These are phyloP conservation scores for Rosa lucieae DNA, from an alignment of 306 rosid genomes.

Conservation along the genomic window DNA sequence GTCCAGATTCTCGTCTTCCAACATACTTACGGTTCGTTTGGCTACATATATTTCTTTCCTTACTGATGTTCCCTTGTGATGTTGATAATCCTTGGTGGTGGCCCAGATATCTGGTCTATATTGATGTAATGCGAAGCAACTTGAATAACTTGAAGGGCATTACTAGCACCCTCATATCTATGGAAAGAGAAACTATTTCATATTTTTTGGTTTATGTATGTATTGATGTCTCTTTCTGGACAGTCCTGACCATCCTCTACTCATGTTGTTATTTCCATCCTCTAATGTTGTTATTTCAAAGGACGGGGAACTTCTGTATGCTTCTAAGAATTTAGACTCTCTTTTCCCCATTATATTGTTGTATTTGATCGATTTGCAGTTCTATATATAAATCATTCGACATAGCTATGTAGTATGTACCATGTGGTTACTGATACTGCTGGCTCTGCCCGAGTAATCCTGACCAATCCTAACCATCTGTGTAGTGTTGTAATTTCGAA, in stretches of 20 bases:
- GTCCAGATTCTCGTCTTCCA: background rate
- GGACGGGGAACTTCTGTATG: background rate
- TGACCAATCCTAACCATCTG: background rate
- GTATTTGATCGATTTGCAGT: background rate
- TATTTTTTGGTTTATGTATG: background rate
- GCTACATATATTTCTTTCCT: background rate
- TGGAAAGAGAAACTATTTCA: background rate
- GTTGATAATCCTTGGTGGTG: background rate
- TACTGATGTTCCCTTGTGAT: background rate
- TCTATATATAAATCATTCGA: background rate
- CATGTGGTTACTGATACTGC: background rate
- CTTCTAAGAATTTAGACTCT: background rate
- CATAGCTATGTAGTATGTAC: background rate
- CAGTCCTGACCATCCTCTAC: background rate
- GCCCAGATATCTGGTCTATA: background rate
- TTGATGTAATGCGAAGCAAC: background rate
- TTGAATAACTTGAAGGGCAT: background rate
- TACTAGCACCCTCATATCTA: background rate
- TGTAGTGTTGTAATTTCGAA: background rate
- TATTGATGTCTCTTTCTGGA: conserved; percentile 6
- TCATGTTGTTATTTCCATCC: background rate
- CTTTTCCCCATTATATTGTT: background rate
- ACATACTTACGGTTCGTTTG: background rate
- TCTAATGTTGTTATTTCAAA: background rate
- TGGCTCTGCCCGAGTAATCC: conserved; percentile 1